phyloP scores from a whole-genome alignment of 169 alveolate species.

The Eimeria tenella region DNA sequence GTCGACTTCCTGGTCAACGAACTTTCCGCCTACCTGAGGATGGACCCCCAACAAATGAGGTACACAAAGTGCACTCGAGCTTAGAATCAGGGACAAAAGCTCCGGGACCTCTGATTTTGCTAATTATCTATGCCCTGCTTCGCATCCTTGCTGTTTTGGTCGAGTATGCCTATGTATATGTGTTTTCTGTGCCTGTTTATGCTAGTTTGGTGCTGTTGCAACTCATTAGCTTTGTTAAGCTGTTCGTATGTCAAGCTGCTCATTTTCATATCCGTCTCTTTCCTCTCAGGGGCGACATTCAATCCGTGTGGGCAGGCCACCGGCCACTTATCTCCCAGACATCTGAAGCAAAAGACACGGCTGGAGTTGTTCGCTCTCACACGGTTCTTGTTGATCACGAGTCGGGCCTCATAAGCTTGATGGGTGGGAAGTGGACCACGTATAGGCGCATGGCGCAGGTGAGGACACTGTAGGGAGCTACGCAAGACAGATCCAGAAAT shows the following conservation, averaged over 20 bases:
- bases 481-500: too few relatives aligned
- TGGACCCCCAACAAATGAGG: slow-evolving; percentile 82
- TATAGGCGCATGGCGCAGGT: slow-evolving; percentile 95
- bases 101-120: too few relatives aligned
- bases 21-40: slow-evolving; percentile 84
- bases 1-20: slow-evolving; percentile 90
- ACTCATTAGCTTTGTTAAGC: not conserved
- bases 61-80: not conserved
- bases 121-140: too few relatives aligned
- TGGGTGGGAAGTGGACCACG: slow-evolving; percentile 98
- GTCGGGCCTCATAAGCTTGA: slow-evolving; percentile 91
- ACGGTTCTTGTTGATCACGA: slow-evolving; percentile 89
- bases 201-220: not conserved
- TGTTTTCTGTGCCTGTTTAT: not conserved
- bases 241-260: not conserved
- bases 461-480: not conserved
- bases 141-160: not conserved
- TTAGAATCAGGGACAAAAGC: too few relatives aligned
- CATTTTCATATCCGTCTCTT: not conserved
- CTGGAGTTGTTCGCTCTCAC: slow-evolving; percentile 93
- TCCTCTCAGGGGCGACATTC: slow-evolving; percentile 77
- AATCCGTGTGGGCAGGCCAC: slow-evolving; percentile 89
- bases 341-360: slow-evolving; percentile 82
- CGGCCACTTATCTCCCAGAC: slow-evolving; percentile 86
- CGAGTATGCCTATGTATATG: not conserved